Evolutionary conservation across 2,329 filamentous ascomycete genomes (phyloP), one percentile per base, ranked within the genome.

Genomic region (Phyllosticta ampelicida): DNA sequence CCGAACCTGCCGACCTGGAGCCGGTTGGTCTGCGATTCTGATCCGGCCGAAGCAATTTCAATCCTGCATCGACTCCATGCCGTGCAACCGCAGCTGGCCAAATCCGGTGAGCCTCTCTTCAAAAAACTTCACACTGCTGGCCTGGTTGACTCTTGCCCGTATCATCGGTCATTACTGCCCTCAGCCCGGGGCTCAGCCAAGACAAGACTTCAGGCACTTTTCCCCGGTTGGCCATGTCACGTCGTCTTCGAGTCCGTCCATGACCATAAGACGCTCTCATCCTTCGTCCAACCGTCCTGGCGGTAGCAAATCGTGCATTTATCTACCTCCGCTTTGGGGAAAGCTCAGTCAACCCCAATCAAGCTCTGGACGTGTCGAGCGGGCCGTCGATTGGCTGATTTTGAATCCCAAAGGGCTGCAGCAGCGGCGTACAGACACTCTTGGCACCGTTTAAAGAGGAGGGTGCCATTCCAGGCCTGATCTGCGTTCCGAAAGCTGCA

Each of bases 391-490:
- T 58, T 58, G 56, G 56, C 56, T 54, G 51, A 30, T 52, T 58
- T 36, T 44, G 48, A 28, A 51, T 54, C 51, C 36, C 56, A 51
- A 26, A 44, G 49, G 55, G 13, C 55, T 49, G 48, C 48, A 50
- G 55, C 48, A 19, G 49, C 52, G 55, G 55, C 55, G 53, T 26
- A 59, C 53, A 52, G 23, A 48, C 54, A 36, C 53, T 21, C 57
- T 59, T 59, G 57, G 57, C 57, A 44, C 57, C 57, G 57, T 59
- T 55, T 59, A 53, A 36, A 55, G 44, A 51, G 28, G 23, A 52
- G 53, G 16, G 52, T 55, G 48, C 30, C 57, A 59, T 59, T 59
- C 57, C 57, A 59, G 56, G 56, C 56, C 21, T 51, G 56, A 59
- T 59, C 56, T 59, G 56, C 56, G 57, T 59, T 49, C 57, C 57